Percentiles rank a stretch among this genome's conserved stretches.
Conservation (phyloP, 2,329 filamentous ascomycete genomes). For the Tympanopsis confertula region DNA sequence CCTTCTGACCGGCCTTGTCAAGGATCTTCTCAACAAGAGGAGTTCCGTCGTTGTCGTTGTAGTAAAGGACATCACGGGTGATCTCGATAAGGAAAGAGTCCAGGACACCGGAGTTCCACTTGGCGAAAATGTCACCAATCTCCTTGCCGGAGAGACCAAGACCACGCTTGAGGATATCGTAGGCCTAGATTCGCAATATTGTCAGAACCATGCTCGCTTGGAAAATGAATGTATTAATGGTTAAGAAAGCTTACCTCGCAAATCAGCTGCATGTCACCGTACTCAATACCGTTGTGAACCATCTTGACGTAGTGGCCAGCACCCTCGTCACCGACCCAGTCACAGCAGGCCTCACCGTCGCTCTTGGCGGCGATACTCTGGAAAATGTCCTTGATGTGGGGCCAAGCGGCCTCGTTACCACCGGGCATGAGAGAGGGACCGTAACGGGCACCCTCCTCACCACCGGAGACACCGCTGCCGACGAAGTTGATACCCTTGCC, state of each 20-base stretch:
- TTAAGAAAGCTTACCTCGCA: slow-evolving; percentile 63
- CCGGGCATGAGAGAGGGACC: slow-evolving; percentile 97
- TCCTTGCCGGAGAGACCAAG: slow-evolving; percentile 82
- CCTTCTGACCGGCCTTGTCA: slow-evolving; percentile 97
- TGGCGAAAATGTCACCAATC: slow-evolving; percentile 84
- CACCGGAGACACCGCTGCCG: slow-evolving; percentile 93
- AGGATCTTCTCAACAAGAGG: slow-evolving; percentile 97
- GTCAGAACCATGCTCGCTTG: too few relatives aligned
- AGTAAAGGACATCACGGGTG: slow-evolving; percentile 96
- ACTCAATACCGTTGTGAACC: slow-evolving; percentile 99
- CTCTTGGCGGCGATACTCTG: slow-evolving; percentile 96
- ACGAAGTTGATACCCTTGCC: slow-evolving; percentile 89
- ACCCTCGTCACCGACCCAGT: slow-evolving; percentile 99
- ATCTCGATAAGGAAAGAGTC: slow-evolving; percentile 99
- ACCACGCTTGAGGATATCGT: slow-evolving; percentile 99
- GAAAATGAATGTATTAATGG: too few relatives aligned
- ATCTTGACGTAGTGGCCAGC: slow-evolving; percentile 99
- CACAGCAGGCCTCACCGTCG: slow-evolving; percentile 92
- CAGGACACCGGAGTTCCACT: slow-evolving; percentile 98
- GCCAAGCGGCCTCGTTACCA: slow-evolving; percentile 97
- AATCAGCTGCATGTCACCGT: slow-evolving; percentile 99
- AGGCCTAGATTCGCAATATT: too few relatives aligned
- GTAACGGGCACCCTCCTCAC: slow-evolving; percentile 97
- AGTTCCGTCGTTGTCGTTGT: slow-evolving; percentile 84
- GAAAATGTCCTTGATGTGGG: slow-evolving; percentile 97